phyloP scores from a whole-genome alignment of 768 basidiomycete genomes.

The Hericium erinaceus region DNA sequence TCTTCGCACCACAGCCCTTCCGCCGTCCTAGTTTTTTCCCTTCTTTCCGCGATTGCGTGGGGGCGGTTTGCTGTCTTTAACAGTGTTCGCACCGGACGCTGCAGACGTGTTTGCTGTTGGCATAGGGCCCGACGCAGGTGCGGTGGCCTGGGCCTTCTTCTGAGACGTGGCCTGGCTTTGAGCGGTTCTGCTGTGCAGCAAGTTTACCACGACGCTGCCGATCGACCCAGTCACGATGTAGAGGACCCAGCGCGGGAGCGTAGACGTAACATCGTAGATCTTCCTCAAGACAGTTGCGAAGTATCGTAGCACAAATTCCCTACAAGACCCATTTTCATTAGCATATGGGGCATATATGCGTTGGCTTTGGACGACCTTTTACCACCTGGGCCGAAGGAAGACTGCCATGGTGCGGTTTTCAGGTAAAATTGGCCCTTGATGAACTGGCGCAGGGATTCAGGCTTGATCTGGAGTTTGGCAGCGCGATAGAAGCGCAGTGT shows the following conservation, averaged over 20 bases:
- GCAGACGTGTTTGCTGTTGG: not conserved
- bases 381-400: slow-evolving; percentile 69
- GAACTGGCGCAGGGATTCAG: slow-evolving; percentile 55
- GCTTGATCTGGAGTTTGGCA: slow-evolving; percentile 47
- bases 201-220: slow-evolving; percentile 57
- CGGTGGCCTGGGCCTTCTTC: not conserved
- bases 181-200: slow-evolving; percentile 38
- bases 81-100: not conserved
- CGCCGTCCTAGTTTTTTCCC: not conserved
- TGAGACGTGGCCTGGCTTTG: not conserved
- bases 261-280: slow-evolving; percentile 40
- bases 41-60: not conserved
- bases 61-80: not conserved
- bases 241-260: slow-evolving; percentile 66
- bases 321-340: slow-evolving; percentile 19
- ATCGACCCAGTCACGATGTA: slow-evolving; percentile 54
- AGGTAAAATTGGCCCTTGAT: slow-evolving; percentile 57
- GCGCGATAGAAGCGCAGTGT: slow-evolving; percentile 76
- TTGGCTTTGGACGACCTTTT: slow-evolving; percentile 39
- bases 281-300: slow-evolving; percentile 39
- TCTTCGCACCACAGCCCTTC: no score
- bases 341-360: not conserved
- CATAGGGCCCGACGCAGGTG: not conserved
- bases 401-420: slow-evolving; percentile 56
- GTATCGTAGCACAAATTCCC: slow-evolving; percentile 61